Evolutionary conservation across 2,329 filamentous ascomycete species (phyloP).

Genomic region (Westerdykella sp.): DNA sequence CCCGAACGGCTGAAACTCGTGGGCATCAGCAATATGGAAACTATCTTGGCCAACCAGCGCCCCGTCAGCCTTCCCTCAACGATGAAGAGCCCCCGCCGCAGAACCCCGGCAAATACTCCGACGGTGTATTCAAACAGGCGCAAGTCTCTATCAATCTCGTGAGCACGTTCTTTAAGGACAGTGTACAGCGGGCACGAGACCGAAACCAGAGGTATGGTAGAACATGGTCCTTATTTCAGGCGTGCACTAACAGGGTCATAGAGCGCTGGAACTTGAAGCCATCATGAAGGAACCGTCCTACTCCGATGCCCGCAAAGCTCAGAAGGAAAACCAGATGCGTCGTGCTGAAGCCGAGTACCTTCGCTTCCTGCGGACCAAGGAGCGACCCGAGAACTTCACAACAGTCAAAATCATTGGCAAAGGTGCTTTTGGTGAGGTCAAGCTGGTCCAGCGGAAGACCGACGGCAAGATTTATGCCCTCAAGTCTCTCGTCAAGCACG

Average conservation of each 20-base stretch:
- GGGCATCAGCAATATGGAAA: constrained; percentile 55
- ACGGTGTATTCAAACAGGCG: constrained; percentile 71
- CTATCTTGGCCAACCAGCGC: constrained; percentile 65
- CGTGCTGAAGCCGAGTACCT: constrained; percentile 89
- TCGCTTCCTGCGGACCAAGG: constrained; percentile 87
- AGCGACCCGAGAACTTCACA: constrained; percentile 88
- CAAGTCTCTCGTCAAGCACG: constrained; percentile 96
- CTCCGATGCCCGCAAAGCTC: constrained; percentile 68
- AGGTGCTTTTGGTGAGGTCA: constrained; percentile 97
- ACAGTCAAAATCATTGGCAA: constrained; percentile 99
- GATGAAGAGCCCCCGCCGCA: constrained; percentile 68
- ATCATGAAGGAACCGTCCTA: constrained; percentile 73
- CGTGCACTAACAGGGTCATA: constrained; percentile 37
- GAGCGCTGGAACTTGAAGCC: constrained; percentile 86
- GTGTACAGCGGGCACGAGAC: constrained; percentile 90
- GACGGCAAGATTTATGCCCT: constrained; percentile 97
- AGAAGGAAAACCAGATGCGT: constrained; percentile 77
- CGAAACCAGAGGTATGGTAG: constrained; percentile 76
- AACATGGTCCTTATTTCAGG: background rate
- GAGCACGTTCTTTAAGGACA: constrained; percentile 91
- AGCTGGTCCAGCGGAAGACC: constrained; percentile 91
- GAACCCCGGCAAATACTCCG: constrained; percentile 79
- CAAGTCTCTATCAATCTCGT: constrained; percentile 61
- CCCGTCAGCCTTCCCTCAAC: constrained; percentile 48
- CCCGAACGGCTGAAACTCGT: constrained; percentile 71